These are phyloP conservation scores for Rhizophagus sp. DNA, from an alignment of 192 early-diverging fungal species.

Conservation along the genomic window DNA sequence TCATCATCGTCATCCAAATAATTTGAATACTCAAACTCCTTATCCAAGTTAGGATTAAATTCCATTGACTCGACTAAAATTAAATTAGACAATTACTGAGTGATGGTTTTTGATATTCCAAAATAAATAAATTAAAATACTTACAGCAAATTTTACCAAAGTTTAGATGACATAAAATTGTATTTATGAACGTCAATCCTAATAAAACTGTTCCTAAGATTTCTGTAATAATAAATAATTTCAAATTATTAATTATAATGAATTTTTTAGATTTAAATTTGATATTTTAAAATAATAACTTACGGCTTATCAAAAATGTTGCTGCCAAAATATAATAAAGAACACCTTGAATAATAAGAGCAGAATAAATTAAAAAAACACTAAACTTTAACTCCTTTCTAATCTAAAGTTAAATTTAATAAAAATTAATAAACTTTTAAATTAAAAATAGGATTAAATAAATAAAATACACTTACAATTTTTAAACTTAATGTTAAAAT, in stretches of 20 bases:
- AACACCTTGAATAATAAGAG: background rate
- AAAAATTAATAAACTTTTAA: no score
- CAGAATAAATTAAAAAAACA: background rate
- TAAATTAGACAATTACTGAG: background rate
- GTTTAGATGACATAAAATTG: background rate
- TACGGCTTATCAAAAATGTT: no score
- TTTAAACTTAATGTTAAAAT: no score
- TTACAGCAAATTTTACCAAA: background rate
- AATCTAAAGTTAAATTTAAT: background rate
- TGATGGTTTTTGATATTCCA: background rate
- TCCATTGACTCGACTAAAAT: background rate
- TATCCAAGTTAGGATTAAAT: background rate
- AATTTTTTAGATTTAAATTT: no score
- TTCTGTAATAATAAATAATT: no score
- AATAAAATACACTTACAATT: no score
- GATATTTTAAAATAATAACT: background rate
- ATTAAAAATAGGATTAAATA: no score
- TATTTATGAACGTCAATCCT: background rate
- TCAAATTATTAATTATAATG: no score
- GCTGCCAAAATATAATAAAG: no score
- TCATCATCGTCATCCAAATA: background rate
- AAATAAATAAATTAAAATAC: background rate
- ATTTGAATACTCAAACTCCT: background rate
- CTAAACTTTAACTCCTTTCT: background rate
- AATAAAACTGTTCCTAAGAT: no score